phyloP scores from a whole-genome alignment of 129 eudicot species.

The Erigeron canadensis region DNA sequence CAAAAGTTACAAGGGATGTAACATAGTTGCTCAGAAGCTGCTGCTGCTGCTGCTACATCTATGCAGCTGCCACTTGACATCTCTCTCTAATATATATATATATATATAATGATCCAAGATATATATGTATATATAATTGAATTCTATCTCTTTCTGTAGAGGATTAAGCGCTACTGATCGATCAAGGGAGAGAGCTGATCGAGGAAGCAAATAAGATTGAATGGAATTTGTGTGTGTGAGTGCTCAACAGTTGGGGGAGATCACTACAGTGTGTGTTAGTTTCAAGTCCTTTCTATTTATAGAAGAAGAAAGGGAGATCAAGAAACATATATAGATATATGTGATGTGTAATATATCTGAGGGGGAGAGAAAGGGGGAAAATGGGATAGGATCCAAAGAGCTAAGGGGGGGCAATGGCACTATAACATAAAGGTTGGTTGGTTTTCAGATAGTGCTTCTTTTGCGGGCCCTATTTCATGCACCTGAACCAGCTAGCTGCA shows the following conservation, averaged over 20 bases:
- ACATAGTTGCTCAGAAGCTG: conserved; percentile 72
- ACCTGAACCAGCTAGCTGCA: conserved; percentile 28
- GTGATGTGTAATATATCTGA: conserved; percentile 20
- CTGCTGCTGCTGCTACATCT: conserved; percentile 40
- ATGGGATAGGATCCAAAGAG: conserved; percentile 57
- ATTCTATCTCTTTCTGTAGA: conserved; percentile 19
- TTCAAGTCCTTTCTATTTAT: conserved; percentile 31
- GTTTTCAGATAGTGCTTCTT: conserved; percentile 53
- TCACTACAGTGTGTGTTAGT: conserved; percentile 35
- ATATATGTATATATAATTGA: no score
- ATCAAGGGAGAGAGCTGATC: no score
- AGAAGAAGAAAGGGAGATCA: conserved; percentile 27
- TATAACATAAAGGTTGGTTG: conserved; percentile 37
- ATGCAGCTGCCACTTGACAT: conserved; percentile 49
- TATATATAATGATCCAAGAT: conserved; percentile 14
- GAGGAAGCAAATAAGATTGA: not conserved
- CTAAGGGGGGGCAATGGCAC: conserved; percentile 38
- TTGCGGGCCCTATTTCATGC: conserved; percentile 40
- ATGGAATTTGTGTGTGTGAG: conserved; percentile 22
- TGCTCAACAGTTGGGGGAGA: conserved; percentile 31
- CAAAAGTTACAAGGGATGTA: conserved; percentile 98
- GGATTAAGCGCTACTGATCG: no score
- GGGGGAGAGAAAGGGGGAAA: conserved; percentile 36
- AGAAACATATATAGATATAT: conserved; percentile 34
- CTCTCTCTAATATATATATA: no score